A percentile compares a stretch with the other conserved stretches of the same genome.
Conservation (phyloP, 2,329 filamentous ascomycete species). For the Plectosphaerella plurivora region DNA sequence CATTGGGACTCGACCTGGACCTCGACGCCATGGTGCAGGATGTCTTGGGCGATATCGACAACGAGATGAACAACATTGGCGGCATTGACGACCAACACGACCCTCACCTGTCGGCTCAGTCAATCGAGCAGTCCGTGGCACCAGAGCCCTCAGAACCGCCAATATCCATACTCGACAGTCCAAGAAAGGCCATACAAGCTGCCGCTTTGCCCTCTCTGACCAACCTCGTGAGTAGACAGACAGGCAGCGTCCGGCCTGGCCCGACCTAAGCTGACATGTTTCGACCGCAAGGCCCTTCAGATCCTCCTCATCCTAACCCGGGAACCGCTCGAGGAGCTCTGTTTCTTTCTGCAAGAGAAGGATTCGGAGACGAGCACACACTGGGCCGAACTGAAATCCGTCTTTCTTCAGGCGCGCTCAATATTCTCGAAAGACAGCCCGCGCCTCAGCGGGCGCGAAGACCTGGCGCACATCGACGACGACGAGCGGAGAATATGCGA, state of each 20-base stretch:
- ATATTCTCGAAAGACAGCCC: conserved; percentile 25
- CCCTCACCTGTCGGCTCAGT: conserved; percentile 15
- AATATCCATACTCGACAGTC: conserved; percentile 28
- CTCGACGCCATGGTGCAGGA: conserved; percentile 13
- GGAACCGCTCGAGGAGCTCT: conserved; percentile 28
- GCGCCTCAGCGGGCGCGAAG: conserved; percentile 27
- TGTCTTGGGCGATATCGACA: conserved; percentile 22
- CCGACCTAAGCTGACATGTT: conserved; percentile 1
- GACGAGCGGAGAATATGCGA: conserved; percentile 42
- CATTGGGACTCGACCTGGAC: conserved; percentile 14
- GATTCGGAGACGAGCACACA: conserved; percentile 27
- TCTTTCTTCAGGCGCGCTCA: conserved; percentile 26
- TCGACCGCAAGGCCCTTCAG: conserved; percentile 27
- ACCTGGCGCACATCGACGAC: conserved; percentile 27
- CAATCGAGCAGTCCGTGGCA: background rate
- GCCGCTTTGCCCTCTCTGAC: conserved; percentile 33
- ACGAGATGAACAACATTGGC: conserved; percentile 10
- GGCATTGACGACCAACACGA: conserved; percentile 21
- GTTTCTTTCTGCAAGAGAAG: conserved; percentile 24
- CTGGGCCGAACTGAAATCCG: conserved; percentile 23
- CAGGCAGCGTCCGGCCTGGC: conserved; percentile 4
- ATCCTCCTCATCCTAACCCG: conserved; percentile 31
- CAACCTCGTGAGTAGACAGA: conserved; percentile 29
- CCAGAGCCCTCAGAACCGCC: conserved; percentile 17
- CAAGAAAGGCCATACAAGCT: conserved; percentile 30